phyloP scores from a whole-genome alignment of 2,329 filamentous ascomycete species.

The Fusarium sp. region DNA sequence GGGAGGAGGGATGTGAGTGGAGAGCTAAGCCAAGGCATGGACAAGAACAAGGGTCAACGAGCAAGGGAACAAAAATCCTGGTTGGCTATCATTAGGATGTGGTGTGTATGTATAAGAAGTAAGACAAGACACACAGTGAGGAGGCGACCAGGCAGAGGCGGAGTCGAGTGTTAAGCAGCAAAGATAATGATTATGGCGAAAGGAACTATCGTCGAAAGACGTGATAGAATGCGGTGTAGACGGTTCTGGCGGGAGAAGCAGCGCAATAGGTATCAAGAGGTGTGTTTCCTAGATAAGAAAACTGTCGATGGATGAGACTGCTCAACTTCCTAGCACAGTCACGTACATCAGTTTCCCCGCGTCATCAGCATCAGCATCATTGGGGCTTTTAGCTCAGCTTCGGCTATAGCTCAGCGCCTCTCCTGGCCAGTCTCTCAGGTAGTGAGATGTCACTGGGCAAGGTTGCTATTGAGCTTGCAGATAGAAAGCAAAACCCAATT shows the following conservation, averaged over 20 bases:
- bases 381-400: constrained; percentile 23
- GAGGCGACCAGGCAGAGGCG: constrained; percentile 1
- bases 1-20: constrained; percentile 29
- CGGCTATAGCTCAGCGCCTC: constrained; percentile 6
- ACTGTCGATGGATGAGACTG: not conserved
- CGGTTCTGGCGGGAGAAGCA: constrained; percentile 8
- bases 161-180: constrained; percentile 6
- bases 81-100: constrained; percentile 10
- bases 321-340: constrained; percentile 1
- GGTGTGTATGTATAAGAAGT: constrained; percentile 28
- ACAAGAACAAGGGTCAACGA: constrained; percentile 31
- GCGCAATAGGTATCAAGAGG: not conserved
- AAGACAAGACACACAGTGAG: constrained; percentile 27
- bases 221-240: constrained; percentile 11
- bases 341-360: constrained; percentile 4
- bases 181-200: constrained; percentile 15
- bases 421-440: constrained; percentile 5
- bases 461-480: constrained; percentile 19
- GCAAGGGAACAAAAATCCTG: constrained; percentile 27
- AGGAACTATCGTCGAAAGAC: not conserved
- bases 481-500: constrained; percentile 26
- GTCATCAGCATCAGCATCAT: constrained; percentile 30
- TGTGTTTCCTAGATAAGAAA: constrained; percentile 9
- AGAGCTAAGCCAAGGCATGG: constrained; percentile 30
- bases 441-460: constrained; percentile 31